Evolutionary conservation across 2,329 filamentous ascomycete species (phyloP), one percentile per base, ranked within the genome.

Genomic region (Pseudogymnoascus sp.): DNA sequence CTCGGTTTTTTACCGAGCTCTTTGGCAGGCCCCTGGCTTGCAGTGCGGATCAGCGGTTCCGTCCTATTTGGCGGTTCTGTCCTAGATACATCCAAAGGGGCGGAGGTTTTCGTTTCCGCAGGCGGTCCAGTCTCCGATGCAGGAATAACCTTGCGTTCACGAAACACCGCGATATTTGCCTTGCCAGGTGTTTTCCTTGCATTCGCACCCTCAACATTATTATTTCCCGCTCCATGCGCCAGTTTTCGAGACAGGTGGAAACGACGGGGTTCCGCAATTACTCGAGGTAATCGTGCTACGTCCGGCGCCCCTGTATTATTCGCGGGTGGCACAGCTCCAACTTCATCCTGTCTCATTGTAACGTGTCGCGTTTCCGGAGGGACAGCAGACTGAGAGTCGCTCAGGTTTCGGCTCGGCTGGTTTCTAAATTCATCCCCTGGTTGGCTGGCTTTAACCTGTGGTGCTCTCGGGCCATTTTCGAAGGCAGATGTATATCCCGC

Each of bases 171-270:
- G 8, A 61, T 61, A 62, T 61, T 45, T 39, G 39, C 6, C 36
- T 45, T 45, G 25, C 39, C 36, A 43, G 36, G 1, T 61, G 21
- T 61, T 61, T 21, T 61, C 34, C 34, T 61, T 39, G 34, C 60
- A 61, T 61, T 61, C 13, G 60, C 19, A 45, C 60, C 13, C 34
- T 61, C 51, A 4, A 19, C 25, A 57, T 57, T 57, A 19, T 34
- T 57, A 34, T 34, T 21, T 57, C 69, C 31, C 76, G 69, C 64
- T 76, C 73, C 71, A 80, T 75, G 28, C 51, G 65, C 67, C n/a
- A 79, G 76, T 61, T 75, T 77, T 64, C 79, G 77, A 14, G 82
- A 84, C 65, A 86, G 80, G 69, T 85, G 83, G 66, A 85, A 86
- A 45, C 80, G 78, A 63, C 83, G 79, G 11, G 78, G 80, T 68